phyloP scores from a whole-genome alignment of 2,329 filamentous ascomycete genomes.

The Apiospora marii region DNA sequence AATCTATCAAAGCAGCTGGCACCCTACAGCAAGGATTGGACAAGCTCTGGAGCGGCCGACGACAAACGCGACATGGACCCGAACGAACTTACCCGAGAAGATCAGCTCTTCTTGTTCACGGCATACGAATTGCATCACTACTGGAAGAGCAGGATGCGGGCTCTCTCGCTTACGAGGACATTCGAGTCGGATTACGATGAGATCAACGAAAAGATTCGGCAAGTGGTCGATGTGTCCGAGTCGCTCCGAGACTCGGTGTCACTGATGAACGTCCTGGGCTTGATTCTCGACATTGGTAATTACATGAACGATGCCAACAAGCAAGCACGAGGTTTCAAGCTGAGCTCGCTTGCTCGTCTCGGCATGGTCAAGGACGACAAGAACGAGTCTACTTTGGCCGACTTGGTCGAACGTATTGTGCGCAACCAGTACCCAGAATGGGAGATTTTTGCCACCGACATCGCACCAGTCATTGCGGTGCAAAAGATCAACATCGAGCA shows the following conservation, averaged over 20 bases:
- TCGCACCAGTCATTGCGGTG: conserved; percentile 75
- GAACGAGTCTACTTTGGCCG: conserved; percentile 95
- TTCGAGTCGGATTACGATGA: conserved; percentile 93
- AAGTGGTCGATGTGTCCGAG: conserved; percentile 88
- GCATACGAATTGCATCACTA: conserved; percentile 96
- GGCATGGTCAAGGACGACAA: conserved; percentile 99
- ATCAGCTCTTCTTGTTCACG: conserved; percentile 93
- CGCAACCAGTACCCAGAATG: conserved; percentile 96
- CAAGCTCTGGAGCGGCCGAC: conserved; percentile 80
- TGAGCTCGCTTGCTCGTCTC: conserved; percentile 89
- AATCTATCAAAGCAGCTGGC: conserved; percentile 91
- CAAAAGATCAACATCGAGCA: conserved; percentile 97
- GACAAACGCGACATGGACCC: conserved; percentile 87
- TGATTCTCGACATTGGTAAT: conserved; percentile 98
- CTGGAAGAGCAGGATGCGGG: conserved; percentile 97
- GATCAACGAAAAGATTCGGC: conserved; percentile 82
- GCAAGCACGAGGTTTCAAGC: conserved; percentile 96
- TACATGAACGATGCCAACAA: conserved; percentile 99
- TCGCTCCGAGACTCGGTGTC: conserved; percentile 89
- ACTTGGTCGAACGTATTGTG: conserved; percentile 95
- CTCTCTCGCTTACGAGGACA: conserved; percentile 81
- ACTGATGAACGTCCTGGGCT: conserved; percentile 92
- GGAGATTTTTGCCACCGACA: conserved; percentile 88
- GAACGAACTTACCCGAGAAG: conserved; percentile 86
- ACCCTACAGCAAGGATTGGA: conserved; percentile 97